Evolutionary conservation across 1,284 basidiomycete species (phyloP), one percentile per base, ranked within the genome.

Genomic region (Sphaerobolus stellatus): DNA sequence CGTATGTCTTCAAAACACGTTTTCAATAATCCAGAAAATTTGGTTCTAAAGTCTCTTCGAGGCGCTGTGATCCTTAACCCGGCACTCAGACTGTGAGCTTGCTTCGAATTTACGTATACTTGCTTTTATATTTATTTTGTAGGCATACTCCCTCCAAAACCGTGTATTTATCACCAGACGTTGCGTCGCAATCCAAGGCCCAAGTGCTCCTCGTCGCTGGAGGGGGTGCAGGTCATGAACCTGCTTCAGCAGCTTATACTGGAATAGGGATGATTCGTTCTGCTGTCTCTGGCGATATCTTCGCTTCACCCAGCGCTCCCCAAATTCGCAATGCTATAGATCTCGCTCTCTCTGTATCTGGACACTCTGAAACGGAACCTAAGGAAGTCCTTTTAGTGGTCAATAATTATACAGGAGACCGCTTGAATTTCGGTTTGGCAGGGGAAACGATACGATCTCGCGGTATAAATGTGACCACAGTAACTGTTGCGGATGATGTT

Each of bases 171-270:
- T 43, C 41, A 11, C 41, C 16, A 11, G 41, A 43, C 9, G 62
- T 71, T 46, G 62, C 68, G n/a, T 63, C 68, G 52, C 65, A 70
- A 4, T 64, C 65, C 9, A 58, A 62, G 20, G 62, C 69, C 36
- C 68, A 68, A 22, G 82, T 86, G 2, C 73, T 81, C 7, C 67
- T 88, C 48, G 75, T 88, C 36, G 80, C 80, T 22, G 86, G 86
- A 2, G 85, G 86, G 24, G 86, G 86, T 14, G 80, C 81, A 38
- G 85, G 86, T 5, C 85, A 88, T 61, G 85, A 88, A 66, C 85
- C 85, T n/a, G 81, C 83, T 0, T 77, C 83, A 64, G 78, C 78
- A n/a, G 77, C 76, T 1, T 78, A 77, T 59, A 81, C 82, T 3
- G 83, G 84, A 3, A 59, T 68, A 13, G 83, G 83, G n/a, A 80